Conservation (phyloP, 2,329 filamentous ascomycete genomes). For the Cercospora sesami region DNA sequence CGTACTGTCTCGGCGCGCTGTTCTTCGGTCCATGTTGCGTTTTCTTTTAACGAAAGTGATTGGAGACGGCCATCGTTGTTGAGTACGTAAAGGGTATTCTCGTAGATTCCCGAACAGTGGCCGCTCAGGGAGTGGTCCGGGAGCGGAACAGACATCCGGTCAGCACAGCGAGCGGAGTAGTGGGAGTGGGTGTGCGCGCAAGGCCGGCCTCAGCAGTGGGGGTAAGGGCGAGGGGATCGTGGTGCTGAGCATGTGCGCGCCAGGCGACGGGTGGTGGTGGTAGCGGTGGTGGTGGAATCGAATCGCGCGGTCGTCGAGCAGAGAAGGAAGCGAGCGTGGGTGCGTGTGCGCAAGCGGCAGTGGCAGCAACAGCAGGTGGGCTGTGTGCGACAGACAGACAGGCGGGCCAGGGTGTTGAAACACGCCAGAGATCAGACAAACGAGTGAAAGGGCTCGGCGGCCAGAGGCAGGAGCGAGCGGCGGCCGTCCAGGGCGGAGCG, state of each 20-base stretch:
- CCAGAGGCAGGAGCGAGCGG: neutral
- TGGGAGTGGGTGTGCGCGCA: slow-evolving; percentile 1
- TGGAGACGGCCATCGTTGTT: slow-evolving; percentile 69
- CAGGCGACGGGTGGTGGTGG: slow-evolving; percentile 15
- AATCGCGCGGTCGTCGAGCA: slow-evolving; percentile 6
- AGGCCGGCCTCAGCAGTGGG: slow-evolving; percentile 8
- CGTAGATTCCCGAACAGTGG: slow-evolving; percentile 77
- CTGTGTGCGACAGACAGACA: neutral
- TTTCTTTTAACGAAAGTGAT: slow-evolving; percentile 66
- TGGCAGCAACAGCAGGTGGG: neutral
- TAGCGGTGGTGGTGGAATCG: neutral
- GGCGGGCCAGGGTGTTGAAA: slow-evolving; percentile 8
- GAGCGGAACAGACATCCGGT: slow-evolving; percentile 67
- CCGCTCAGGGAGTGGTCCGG: slow-evolving; percentile 69
- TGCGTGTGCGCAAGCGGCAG: slow-evolving; percentile 6
- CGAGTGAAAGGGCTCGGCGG: neutral
- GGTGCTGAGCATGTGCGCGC: slow-evolving; percentile 23
- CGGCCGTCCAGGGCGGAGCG: slow-evolving; percentile 1
- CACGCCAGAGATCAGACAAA: slow-evolving; percentile 7
- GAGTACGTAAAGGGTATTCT: slow-evolving; percentile 83
- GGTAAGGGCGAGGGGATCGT: neutral
- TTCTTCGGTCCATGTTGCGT: slow-evolving; percentile 70
- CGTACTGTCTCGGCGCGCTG: slow-evolving; percentile 67
- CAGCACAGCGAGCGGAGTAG: slow-evolving; percentile 21
- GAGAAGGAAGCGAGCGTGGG: slow-evolving; percentile 15